Percentiles rank a stretch among this genome's conserved stretches.
Evolutionary conservation across 768 basidiomycete genomes (phyloP).

Genomic region (Kwoniella sp.): DNA sequence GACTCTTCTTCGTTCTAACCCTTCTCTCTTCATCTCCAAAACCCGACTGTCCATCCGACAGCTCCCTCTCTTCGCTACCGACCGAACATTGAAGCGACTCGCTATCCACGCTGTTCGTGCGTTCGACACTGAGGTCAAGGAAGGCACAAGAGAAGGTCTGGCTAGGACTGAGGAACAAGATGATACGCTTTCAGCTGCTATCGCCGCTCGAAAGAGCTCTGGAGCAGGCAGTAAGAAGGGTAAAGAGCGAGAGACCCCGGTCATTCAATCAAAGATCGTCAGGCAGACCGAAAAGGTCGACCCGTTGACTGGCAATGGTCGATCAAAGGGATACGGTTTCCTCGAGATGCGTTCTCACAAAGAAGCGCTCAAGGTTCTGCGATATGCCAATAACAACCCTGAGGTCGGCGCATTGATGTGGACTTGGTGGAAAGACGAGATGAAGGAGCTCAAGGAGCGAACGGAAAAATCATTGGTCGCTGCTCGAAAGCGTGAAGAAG

Average conservation of each 20-base stretch:
- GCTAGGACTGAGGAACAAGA: conserved; percentile 72
- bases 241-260: conserved; percentile 59
- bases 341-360: conserved; percentile 83
- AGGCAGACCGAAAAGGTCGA: conserved; percentile 88
- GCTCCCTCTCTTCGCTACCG: conserved; percentile 84
- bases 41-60: conserved; percentile 93
- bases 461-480: conserved; percentile 48
- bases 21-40: conserved; percentile 88
- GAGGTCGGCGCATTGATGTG: conserved; percentile 67
- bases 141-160: conserved; percentile 64
- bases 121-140: conserved; percentile 77
- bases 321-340: conserved; percentile 94
- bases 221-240: conserved; percentile 48
- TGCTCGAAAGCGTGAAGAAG: conserved; percentile 59
- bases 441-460: conserved; percentile 55
- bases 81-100: conserved; percentile 84
- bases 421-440: conserved; percentile 83
- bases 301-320: conserved; percentile 77
- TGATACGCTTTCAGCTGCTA: conserved; percentile 51
- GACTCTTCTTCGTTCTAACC: conserved; percentile 81
- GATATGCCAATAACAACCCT: conserved; percentile 92
- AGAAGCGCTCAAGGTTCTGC: conserved; percentile 83
- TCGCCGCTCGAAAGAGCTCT: conserved; percentile 50
- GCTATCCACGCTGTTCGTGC: conserved; percentile 75
- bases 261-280: conserved; percentile 90